Base-by-base conservation (phyloP, 148 eudicot species). In the Vaccinium darrowii region DNA sequence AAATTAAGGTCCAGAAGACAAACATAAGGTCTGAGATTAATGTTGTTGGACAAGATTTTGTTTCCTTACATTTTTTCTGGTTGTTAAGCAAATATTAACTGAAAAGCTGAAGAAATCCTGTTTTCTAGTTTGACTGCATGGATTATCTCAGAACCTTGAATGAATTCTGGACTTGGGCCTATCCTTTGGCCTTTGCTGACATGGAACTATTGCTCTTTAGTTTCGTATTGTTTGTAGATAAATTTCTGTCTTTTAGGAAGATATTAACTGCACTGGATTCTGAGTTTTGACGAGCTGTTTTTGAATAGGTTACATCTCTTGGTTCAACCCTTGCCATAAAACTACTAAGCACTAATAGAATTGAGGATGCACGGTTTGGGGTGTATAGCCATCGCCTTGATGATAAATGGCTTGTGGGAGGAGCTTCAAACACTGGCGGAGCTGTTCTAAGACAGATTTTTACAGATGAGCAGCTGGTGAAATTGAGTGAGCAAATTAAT, bases 261-360 rank as follows among this genome's bases (percentile, higher is more conserved):
- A 52, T 25, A 57, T 57, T 56, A 56, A 58, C 49, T 60, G 39
- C 52, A 5, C 43, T 50, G 21, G 12, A 43, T 79, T 39, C 75
- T 18, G 15, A 43, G 75, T 23, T 73, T 80, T 80, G 33, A 52
- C 21, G 5, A 52, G 82, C 83, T 63, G 83, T 82, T 60, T 52
- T 27, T 75, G 43, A 21, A 53, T 80, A 97, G 99, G 99, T 97
- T 51, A 97, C 99, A 1, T 97, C 99, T 80, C 84, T 97, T 87
- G 99, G 99, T 80, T 97, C 99, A 87, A 97, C 99, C 81, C 95
- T 97, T 74, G 98, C 99, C n/a, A 94, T 97, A 74, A 97, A 95
- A 89, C 90, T 95, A 60, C 91, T 97, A 58, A 97, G 99, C 89
- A 94, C 94, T 57, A 94, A 60, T 51, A 93, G 95, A 86, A 91